A percentile compares a stretch with the other conserved stretches of the same genome.
Evolutionary conservation across 176 grass and related monocot genomes (phyloP).

Genomic region (Thinopyrum elongatum): DNA sequence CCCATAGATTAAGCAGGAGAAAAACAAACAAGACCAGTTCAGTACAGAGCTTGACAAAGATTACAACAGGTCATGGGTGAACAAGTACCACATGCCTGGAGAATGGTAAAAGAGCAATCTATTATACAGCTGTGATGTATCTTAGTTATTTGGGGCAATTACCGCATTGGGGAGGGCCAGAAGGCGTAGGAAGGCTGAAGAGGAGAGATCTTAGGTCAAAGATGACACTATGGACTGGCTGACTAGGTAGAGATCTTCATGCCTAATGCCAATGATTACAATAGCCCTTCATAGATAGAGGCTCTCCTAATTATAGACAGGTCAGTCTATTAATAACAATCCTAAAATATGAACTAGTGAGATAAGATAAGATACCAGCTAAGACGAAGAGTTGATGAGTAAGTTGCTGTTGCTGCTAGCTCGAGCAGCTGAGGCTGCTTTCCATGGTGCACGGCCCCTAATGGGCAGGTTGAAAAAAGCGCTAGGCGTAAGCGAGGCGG

Average conservation of each 20-base stretch:
- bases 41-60: too few species aligned
- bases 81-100: too few species aligned
- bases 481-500: too few species aligned
- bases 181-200: too few species aligned
- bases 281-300: background rate
- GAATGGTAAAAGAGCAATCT: too few species aligned
- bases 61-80: too few species aligned
- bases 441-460: background rate
- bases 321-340: background rate
- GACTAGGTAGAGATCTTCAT: background rate
- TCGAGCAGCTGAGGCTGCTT: background rate
- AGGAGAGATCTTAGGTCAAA: background rate
- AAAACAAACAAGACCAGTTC: too few species aligned
- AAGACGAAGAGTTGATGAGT: background rate
- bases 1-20: too few species aligned
- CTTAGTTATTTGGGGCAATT: background rate
- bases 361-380: background rate
- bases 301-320: background rate
- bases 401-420: background rate
- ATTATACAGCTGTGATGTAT: background rate
- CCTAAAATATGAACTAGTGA: background rate
- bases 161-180: background rate
- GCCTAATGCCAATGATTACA: background rate
- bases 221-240: background rate
- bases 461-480: background rate